These are phyloP conservation scores for Pachyrhizus erosus DNA, from an alignment of 306 rosid species.

Conservation along the genomic window DNA sequence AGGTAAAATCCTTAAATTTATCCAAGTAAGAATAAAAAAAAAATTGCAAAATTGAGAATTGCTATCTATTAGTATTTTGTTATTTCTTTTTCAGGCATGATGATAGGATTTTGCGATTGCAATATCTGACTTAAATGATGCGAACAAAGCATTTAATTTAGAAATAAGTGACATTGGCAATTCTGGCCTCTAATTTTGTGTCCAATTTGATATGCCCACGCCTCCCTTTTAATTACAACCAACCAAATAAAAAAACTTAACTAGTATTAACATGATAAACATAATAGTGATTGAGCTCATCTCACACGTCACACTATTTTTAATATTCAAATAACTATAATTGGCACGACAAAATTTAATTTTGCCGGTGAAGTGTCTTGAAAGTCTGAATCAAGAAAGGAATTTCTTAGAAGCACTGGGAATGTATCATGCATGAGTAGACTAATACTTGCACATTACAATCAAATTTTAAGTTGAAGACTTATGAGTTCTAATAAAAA, in stretches of 20 bases:
- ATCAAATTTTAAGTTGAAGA: not conserved
- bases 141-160: not conserved
- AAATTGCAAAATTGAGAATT: no score
- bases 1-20: no score
- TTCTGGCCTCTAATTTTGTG: not conserved
- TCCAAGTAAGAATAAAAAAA: no score
- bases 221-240: not conserved
- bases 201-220: not conserved
- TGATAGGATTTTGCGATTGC: not conserved
- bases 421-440: not conserved
- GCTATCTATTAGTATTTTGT: not conserved
- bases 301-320: not conserved
- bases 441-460: not conserved
- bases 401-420: not conserved
- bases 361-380: not conserved
- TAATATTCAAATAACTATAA: not conserved
- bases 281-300: constrained; percentile 15
- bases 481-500: not conserved
- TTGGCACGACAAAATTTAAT: not conserved
- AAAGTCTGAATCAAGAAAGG: not conserved
- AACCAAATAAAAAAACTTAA: not conserved
- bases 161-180: not conserved
- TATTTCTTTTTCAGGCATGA: not conserved
- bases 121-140: not conserved
- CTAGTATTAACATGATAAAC: not conserved